Conservation (phyloP, 129 eudicot genomes). For the Dittrichia graveolens region DNA sequence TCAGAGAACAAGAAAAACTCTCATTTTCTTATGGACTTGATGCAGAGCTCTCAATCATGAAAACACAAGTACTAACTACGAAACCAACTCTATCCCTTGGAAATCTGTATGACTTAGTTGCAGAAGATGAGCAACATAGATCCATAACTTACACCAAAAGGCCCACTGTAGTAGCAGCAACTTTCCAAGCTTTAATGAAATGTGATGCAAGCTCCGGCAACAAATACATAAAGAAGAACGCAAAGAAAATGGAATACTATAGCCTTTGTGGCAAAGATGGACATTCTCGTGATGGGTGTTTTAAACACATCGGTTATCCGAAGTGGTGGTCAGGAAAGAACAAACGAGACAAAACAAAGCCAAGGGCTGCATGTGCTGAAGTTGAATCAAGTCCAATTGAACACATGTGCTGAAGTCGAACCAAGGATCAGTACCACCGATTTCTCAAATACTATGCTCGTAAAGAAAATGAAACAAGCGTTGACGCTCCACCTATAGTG, state of each 20-base stretch:
- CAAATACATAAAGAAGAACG: neutral
- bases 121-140: neutral
- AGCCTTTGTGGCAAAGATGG: neutral
- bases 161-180: neutral
- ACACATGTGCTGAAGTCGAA: too few species aligned
- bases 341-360: neutral
- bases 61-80: neutral
- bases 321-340: too few species aligned
- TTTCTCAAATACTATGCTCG: neutral
- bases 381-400: neutral
- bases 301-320: neutral
- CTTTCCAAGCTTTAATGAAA: neutral
- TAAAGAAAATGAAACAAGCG: too few species aligned
- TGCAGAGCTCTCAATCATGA: neutral
- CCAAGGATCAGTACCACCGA: neutral
- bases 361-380: neutral
- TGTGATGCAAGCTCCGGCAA: neutral
- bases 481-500: too few species aligned
- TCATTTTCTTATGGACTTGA: neutral
- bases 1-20: too few species aligned
- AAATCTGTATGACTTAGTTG: neutral
- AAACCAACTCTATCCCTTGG: neutral
- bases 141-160: neutral
- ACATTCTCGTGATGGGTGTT: neutral
- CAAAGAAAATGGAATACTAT: neutral